A percentile compares a stretch with the other conserved stretches of the same genome.
Evolutionary conservation across 306 rosid genomes (phyloP).

Genomic region (Lablab purpureus): DNA sequence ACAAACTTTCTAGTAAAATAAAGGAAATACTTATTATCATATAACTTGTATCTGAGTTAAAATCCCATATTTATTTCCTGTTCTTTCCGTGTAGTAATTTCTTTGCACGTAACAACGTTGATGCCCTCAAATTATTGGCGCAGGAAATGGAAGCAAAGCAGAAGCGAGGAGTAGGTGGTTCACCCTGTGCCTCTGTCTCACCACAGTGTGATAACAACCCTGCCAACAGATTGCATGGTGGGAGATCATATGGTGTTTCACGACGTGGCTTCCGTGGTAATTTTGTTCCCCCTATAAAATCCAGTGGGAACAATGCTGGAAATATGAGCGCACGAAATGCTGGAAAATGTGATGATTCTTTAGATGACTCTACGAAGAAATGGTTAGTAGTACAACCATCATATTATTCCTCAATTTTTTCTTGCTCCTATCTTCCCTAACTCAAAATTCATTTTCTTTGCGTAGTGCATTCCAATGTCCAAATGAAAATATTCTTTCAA

Average conservation of each 20-base stretch:
- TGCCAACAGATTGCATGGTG: slow-evolving; percentile 62
- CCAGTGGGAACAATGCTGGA: slow-evolving; percentile 69
- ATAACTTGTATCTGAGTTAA: slow-evolving; percentile 12
- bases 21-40: slow-evolving; percentile 22
- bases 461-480: background rate
- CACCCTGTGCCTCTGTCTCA: slow-evolving; percentile 50
- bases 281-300: slow-evolving; percentile 92
- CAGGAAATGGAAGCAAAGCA: slow-evolving; percentile 53
- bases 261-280: slow-evolving; percentile 84
- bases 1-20: slow-evolving; percentile 33
- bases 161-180: slow-evolving; percentile 44
- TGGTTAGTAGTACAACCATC: slow-evolving; percentile 69
- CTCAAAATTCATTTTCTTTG: slow-evolving; percentile 18
- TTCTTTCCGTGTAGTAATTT: slow-evolving; percentile 9
- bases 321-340: slow-evolving; percentile 64
- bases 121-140: slow-evolving; percentile 5
- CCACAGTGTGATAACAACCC: slow-evolving; percentile 51
- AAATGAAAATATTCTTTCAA: slow-evolving; percentile 5
- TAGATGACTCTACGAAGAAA: slow-evolving; percentile 85
- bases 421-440: slow-evolving; percentile 25
- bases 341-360: slow-evolving; percentile 80
- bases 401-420: slow-evolving; percentile 31
- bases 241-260: slow-evolving; percentile 80
- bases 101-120: slow-evolving; percentile 14
- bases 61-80: background rate